phyloP scores from a whole-genome alignment of 192 early-diverging fungal species.

The Polychytrium aggregatum region DNA sequence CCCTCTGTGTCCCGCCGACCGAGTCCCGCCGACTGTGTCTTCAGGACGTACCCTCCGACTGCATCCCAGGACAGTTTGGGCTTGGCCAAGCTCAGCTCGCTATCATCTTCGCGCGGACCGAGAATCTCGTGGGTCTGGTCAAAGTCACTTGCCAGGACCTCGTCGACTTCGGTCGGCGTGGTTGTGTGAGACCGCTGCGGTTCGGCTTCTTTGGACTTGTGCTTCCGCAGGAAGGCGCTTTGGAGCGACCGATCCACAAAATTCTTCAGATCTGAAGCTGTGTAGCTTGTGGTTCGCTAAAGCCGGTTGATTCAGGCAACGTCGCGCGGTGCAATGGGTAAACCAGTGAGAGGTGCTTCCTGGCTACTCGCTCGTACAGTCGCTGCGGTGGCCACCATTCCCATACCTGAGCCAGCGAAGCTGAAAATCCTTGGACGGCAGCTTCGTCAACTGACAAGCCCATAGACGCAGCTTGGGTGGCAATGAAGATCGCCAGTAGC shows the following conservation, averaged over 20 bases:
- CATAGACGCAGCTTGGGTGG: no score
- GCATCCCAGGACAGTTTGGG: constrained; percentile 40
- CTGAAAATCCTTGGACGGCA: no score
- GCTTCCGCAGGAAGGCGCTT: constrained; percentile 20
- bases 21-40: neutral
- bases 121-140: constrained; percentile 41
- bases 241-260: constrained; percentile 10
- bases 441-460: no score
- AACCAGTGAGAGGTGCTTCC: no score
- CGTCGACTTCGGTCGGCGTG: constrained; percentile 1
- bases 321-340: no score
- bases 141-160: constrained; percentile 29
- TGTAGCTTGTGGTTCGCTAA: constrained; percentile 53
- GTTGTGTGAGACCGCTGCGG: neutral
- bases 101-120: constrained; percentile 44
- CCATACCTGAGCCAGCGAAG: no score
- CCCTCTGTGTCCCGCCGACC: constrained; percentile 4
- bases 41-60: constrained; percentile 55
- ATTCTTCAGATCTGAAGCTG: constrained; percentile 36
- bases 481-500: no score
- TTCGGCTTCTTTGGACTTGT: constrained; percentile 19
- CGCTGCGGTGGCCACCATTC: no score
- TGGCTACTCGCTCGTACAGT: no score
- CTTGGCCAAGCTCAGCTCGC: constrained; percentile 44
- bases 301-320: no score